Evolutionary conservation across 2,329 filamentous ascomycete species (phyloP).

Genomic region (Sphaceloma murrayae): DNA sequence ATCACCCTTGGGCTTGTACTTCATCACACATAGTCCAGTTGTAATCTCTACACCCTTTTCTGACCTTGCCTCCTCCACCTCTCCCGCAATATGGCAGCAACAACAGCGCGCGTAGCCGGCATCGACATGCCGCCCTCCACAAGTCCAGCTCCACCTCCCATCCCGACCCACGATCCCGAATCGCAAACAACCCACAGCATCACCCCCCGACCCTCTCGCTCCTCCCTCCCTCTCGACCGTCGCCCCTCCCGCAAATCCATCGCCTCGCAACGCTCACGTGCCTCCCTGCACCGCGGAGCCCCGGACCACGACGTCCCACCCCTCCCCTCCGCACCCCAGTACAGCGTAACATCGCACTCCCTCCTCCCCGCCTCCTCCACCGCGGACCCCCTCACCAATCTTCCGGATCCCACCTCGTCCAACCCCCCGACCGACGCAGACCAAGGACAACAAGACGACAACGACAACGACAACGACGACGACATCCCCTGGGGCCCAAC

Average conservation of each 20-base stretch:
- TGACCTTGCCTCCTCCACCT: slow-evolving; percentile 18
- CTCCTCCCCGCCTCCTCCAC: slow-evolving; percentile 15
- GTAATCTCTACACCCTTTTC: background rate
- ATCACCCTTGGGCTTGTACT: too few relatives aligned
- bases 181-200: slow-evolving; percentile 18
- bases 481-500: slow-evolving; percentile 84
- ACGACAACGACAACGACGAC: slow-evolving; percentile 51
- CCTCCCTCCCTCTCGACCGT: slow-evolving; percentile 28
- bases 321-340: slow-evolving; percentile 21
- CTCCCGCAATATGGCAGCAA: slow-evolving; percentile 19
- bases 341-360: slow-evolving; percentile 1
- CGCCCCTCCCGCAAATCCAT: slow-evolving; percentile 26
- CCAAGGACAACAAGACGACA: slow-evolving; percentile 11
- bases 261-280: slow-evolving; percentile 25
- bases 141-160: slow-evolving; percentile 19
- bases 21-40: too few relatives aligned
- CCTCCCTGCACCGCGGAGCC: slow-evolving; percentile 21
- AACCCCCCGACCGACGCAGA: too few relatives aligned
- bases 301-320: slow-evolving; percentile 26
- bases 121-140: slow-evolving; percentile 19
- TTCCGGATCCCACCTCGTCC: too few relatives aligned
- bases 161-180: slow-evolving; percentile 19
- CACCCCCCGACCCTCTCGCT: slow-evolving; percentile 24
- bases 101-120: slow-evolving; percentile 15
- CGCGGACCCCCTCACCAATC: too few relatives aligned